Base-by-base conservation (phyloP, 2,329 filamentous ascomycete genomes). In the Macroventuria anomochaeta region DNA sequence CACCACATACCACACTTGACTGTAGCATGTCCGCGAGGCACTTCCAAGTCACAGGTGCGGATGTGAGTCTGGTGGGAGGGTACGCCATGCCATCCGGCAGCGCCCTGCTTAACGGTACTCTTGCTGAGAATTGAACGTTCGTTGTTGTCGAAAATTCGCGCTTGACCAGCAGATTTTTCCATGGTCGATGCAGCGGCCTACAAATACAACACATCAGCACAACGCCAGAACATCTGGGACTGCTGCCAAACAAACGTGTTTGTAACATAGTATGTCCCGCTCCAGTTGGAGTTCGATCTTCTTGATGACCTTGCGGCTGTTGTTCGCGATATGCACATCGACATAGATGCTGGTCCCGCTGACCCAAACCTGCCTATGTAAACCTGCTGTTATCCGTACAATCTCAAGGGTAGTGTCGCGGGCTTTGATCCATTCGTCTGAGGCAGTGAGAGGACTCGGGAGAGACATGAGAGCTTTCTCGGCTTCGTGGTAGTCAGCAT, bases 311-410 rank as follows among this genome's bases (percentile, higher is more conserved):
- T 80, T 83, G 26, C 75, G 76, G 55, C 76, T 81, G 34, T 76
- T 77, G 62, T 84, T 84, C 33, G 72, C 70, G 31, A 83, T 72
- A 49, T 82, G 79, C 3, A 83, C 74, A 57, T 84, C 81, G 13
- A 82, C 78, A 55, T 83, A 84, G 28, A 84, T 79, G 58, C 74
- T 80, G 18, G 80, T 80, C 13, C 81, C 82, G 58, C 80, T 83
- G 47, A 84, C 80, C 82, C 82, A 84, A 23, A 83, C 82, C 65
- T 84, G 81, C n/a, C 82, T 77, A 64, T 84, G 81, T 7, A 84
- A 63, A 6, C 81, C 81, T 23, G 81, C 81, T 17, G 81, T 83
- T 15, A 83, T 64, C 47, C 74, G 75, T 20, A 83, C 67, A 8
- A 73, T 75, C 53, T 83, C 80, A 1, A 77, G 53, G 1, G 69